Conservation (phyloP, 192 early-diverging fungal genomes). For the Umbelopsis sp. region DNA sequence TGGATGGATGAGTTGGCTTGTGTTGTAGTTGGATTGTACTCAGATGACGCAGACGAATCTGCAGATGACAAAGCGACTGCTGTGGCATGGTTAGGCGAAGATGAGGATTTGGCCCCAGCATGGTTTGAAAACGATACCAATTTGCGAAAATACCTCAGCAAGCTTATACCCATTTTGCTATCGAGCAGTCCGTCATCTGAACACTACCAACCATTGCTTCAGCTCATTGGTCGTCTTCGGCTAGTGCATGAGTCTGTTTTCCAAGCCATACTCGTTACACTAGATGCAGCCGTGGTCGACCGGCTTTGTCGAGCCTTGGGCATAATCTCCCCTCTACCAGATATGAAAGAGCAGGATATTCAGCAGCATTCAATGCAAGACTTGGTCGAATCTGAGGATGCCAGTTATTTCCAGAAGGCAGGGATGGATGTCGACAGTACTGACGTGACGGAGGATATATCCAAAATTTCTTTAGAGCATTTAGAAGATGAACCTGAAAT, state of each 20-base stretch:
- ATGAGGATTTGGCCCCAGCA: conserved; percentile 6
- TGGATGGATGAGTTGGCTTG: conserved; percentile 36
- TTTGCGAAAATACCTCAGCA: conserved; percentile 31
- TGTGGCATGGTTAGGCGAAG: conserved; percentile 1
- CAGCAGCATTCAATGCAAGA: background rate
- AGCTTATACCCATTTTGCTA: conserved; percentile 29
- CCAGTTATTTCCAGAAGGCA: background rate
- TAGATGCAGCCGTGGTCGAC: conserved; percentile 26
- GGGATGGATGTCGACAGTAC: conserved; percentile 7
- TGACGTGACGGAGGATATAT: conserved; percentile 8
- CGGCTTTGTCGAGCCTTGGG: conserved; percentile 31
- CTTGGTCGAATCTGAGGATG: conserved; percentile 13
- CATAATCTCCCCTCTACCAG: conserved; percentile 5
- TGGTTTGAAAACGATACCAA: conserved; percentile 44
- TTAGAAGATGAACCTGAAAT: conserved; percentile 4
- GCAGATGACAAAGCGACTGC: conserved; percentile 12
- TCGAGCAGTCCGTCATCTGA: conserved; percentile 24
- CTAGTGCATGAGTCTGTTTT: conserved; percentile 33
- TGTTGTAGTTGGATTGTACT: conserved; percentile 31
- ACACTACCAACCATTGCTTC: conserved; percentile 28
- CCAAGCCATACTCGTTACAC: conserved; percentile 28
- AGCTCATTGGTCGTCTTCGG: conserved; percentile 31
- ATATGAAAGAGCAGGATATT: background rate
- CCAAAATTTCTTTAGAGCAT: conserved; percentile 6
- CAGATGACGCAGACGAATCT: conserved; percentile 27